These are phyloP conservation scores for Nyssa sinensis DNA, from an alignment of 148 eudicot species.

Conservation along the genomic window DNA sequence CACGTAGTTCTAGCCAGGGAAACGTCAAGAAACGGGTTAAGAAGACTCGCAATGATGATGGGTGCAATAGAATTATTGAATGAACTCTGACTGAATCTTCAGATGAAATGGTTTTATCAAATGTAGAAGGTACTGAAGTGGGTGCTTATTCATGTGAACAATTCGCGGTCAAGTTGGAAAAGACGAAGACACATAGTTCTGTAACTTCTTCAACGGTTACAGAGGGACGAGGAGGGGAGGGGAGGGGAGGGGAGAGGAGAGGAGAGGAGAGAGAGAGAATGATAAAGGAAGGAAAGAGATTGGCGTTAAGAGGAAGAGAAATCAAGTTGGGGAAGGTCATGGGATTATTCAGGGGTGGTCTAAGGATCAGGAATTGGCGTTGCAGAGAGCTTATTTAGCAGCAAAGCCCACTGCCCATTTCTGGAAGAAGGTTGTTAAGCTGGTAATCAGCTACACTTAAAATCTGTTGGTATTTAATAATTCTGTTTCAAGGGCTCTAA, in stretches of 20 bases:
- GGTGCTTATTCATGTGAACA: constrained; percentile 13
- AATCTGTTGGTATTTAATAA: constrained; percentile 2
- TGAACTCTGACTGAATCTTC: not conserved
- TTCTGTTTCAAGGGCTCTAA: not conserved
- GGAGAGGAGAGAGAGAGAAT: constrained; percentile 7
- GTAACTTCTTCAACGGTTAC: constrained; percentile 10
- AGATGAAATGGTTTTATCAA: not conserved
- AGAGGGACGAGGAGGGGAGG: constrained; percentile 18
- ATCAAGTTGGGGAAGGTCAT: constrained; percentile 32
- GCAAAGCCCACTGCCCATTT: constrained; percentile 87
- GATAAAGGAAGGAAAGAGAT: constrained; percentile 18
- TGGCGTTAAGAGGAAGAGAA: constrained; percentile 65
- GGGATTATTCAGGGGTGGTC: constrained; percentile 60
- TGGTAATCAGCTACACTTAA: constrained; percentile 45
- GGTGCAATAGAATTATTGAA: not conserved
- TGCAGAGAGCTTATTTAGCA: constrained; percentile 72
- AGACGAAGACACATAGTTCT: constrained; percentile 16
- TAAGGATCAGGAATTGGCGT: constrained; percentile 64
- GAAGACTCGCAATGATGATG: constrained; percentile 8
- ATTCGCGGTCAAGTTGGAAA: constrained; percentile 10
- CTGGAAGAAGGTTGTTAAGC: constrained; percentile 83
- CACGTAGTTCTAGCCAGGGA: constrained; percentile 16
- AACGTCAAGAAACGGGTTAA: not conserved
- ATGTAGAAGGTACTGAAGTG: constrained; percentile 6
- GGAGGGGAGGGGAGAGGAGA: no score